phyloP scores from a whole-genome alignment of 805 yeast species.

The Metschnikowia baotianmanensis region DNA sequence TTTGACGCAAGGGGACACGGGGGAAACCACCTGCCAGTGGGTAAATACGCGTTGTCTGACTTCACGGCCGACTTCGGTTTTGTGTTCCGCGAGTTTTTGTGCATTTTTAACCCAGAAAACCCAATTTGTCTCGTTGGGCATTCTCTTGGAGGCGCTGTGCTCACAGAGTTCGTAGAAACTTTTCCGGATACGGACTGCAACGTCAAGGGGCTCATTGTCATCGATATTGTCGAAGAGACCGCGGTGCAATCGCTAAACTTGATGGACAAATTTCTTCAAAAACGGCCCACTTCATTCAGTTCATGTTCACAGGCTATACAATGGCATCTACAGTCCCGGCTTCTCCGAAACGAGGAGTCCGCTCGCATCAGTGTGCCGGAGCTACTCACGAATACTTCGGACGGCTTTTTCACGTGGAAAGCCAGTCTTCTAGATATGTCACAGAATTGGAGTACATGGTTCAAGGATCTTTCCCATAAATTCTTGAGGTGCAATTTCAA shows the following conservation, averaged over 20 bases:
- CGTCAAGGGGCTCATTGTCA: conserved; percentile 67
- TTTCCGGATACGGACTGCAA: conserved; percentile 19
- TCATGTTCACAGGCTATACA: conserved; percentile 60
- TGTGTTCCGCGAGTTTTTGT: conserved; percentile 42
- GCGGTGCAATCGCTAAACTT: conserved; percentile 67
- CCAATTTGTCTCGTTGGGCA: conserved; percentile 73
- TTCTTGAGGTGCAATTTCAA: conserved; percentile 35
- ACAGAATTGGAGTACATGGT: conserved; percentile 84
- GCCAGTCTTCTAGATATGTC: conserved; percentile 61
- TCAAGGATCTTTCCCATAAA: conserved; percentile 56
- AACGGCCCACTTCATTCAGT: conserved; percentile 62
- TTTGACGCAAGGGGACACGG: conserved; percentile 93
- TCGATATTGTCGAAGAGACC: conserved; percentile 94
- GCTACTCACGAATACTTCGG: conserved; percentile 34
- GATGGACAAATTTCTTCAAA: conserved; percentile 64
- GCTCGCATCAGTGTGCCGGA: conserved; percentile 82
- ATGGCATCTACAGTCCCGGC: conserved; percentile 69
- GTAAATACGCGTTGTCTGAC: conserved; percentile 44
- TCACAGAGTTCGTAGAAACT: conserved; percentile 49
- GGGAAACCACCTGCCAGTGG: conserved; percentile 18
- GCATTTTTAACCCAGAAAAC: conserved; percentile 11
- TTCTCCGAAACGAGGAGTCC: conserved; percentile 55
- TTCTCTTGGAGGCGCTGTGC: conserved; percentile 87
- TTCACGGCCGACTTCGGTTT: conserved; percentile 58
- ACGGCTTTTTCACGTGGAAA: conserved; percentile 50